These are phyloP conservation scores for Tetradesmus lagerheimii DNA, from an alignment of 139 green algal genomes.

Conservation along the genomic window DNA sequence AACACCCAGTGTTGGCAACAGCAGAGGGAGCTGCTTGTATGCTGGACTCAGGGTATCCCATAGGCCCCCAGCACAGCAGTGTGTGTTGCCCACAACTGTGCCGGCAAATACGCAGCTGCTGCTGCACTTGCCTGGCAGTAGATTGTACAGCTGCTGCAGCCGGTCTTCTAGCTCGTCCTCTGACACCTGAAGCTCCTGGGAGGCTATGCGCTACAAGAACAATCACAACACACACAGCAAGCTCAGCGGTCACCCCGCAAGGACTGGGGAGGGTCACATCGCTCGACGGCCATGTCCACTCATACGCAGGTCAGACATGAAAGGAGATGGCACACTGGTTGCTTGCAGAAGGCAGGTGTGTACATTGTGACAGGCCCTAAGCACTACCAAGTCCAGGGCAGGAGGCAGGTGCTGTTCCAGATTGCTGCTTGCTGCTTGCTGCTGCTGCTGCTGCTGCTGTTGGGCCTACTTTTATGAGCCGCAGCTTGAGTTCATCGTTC, in stretches of 20 bases:
- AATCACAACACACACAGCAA: neutral
- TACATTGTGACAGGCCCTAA: no score
- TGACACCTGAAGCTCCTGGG: slow-evolving; percentile 64
- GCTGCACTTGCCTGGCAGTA: slow-evolving; percentile 61
- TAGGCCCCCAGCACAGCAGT: no score
- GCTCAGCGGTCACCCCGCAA: no score
- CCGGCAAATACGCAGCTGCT: no score
- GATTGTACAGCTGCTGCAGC: slow-evolving; percentile 62
- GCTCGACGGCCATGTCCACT: neutral
- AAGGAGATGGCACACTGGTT: neutral
- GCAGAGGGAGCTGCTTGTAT: no score
- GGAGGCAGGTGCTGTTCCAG: neutral
- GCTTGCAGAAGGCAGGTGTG: no score
- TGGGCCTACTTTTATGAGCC: slow-evolving; percentile 68
- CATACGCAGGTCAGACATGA: neutral
- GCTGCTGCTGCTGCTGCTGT: neutral
- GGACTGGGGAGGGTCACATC: no score
- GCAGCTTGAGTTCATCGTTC: slow-evolving; percentile 77
- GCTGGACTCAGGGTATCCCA: no score
- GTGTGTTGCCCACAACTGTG: no score
- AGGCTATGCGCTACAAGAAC: slow-evolving; percentile 69
- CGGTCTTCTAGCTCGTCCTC: slow-evolving; percentile 72
- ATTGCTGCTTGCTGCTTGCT: neutral
- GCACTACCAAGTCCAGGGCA: no score
- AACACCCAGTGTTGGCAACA: no score